Conservation (phyloP, 164 flowering plant species). For the Magnolia officinalis region DNA sequence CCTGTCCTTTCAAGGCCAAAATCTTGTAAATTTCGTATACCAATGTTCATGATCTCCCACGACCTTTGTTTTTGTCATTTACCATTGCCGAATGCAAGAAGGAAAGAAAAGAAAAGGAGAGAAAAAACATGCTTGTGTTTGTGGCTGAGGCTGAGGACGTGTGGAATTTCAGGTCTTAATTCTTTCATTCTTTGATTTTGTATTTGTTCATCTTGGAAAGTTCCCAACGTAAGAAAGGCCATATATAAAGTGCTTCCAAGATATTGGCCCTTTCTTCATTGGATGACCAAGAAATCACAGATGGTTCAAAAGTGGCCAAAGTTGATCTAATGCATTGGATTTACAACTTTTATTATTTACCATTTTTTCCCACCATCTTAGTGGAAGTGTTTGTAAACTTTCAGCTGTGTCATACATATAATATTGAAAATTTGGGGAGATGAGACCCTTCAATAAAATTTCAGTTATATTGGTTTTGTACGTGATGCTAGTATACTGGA, state of each 20-base stretch:
- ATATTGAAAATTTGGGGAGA: slow-evolving; percentile 4
- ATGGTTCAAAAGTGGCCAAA: background rate
- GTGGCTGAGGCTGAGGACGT: background rate
- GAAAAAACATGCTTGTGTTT: background rate
- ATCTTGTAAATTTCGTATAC: background rate
- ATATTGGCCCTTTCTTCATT: background rate
- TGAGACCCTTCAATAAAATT: background rate
- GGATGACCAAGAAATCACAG: background rate
- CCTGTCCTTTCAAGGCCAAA: background rate
- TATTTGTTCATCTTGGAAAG: background rate
- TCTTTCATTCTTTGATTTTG: background rate
- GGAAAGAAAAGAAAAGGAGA: background rate
- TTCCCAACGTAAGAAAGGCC: background rate
- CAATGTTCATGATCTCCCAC: background rate
- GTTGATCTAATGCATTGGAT: background rate
- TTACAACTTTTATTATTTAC: background rate
- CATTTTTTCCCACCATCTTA: background rate
- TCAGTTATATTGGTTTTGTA: background rate
- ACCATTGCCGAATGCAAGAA: background rate
- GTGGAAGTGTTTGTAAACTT: background rate
- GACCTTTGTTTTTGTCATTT: background rate
- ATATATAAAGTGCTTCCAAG: background rate
- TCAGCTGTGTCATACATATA: background rate
- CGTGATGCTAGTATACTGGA: background rate
- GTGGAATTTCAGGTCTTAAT: background rate